Evolutionary conservation across 805 yeast species (phyloP), one percentile per base, ranked within the genome.

Genomic region (Candida morakotiae): DNA sequence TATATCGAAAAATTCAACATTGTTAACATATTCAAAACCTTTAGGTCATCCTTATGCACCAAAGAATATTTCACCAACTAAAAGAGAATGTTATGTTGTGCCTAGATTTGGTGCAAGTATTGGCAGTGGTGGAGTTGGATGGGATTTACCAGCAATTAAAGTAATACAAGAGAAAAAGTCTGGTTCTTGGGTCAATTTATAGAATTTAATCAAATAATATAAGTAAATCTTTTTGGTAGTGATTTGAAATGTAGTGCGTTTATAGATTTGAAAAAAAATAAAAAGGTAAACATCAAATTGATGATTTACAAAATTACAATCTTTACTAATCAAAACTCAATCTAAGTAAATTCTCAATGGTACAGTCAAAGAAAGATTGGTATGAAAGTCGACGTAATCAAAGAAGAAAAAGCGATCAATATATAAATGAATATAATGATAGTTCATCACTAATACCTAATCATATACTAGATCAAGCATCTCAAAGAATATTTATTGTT

Each of bases 41-140:
- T 62, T 91, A 36, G 95, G 95, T 0, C 84, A 86, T 38, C 96
- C 96, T 2, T 78, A 87, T 52, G 94, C 87, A 1, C 94, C 95
- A 2, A 82, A 81, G 51, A 67, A 73, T 45, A 51, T 85, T 11
- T 65, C 78, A 3, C 64, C 84, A 0, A 75, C 80, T 2, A 83
- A 81, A 50, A 69, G 96, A 47, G 89, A 83, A 51, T 86, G 94
- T 48, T 89, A 87, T 62, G 96, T 89, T 11, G 81, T 87, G 35
- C 97, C 98, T 1, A 65, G 96, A 39, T 79, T 85, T 53, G 97
- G 97, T 3, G 89, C 94, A 9, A 72, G 79, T 5, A 68, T 82
- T 29, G 95, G 95, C 9, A 72, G 79, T 28, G 96, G 96, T 15
- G 85, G 87, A 16, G 69, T 83, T 19, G 96, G 96, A 7, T 91